These are phyloP conservation scores for Rubia peregrina DNA, from an alignment of 305 asterid species.

Conservation along the genomic window DNA sequence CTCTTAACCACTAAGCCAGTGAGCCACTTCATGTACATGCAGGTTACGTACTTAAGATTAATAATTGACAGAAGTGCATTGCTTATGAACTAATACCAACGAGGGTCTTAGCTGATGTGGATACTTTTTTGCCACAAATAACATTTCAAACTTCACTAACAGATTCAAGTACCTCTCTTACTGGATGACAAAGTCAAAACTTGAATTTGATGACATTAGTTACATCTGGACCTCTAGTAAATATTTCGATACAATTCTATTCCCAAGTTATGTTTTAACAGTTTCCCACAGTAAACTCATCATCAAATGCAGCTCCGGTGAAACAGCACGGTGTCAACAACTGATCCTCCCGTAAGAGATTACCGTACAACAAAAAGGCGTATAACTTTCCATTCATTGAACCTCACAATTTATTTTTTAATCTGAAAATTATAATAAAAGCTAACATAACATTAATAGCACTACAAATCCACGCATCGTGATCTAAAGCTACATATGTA, in stretches of 20 bases:
- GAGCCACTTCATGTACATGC: background rate
- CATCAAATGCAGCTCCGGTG: background rate
- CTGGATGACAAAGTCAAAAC: background rate
- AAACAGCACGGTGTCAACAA: background rate
- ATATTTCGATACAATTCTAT: background rate
- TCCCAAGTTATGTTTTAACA: background rate
- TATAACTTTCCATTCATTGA: background rate
- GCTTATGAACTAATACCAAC: background rate
- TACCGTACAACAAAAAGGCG: background rate
- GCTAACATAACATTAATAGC: background rate
- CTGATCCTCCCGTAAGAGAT: background rate
- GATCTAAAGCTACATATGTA: background rate
- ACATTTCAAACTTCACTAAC: background rate
- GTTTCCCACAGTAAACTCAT: background rate
- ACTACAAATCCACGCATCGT: background rate
- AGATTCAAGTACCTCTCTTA: background rate
- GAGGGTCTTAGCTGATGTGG: background rate
- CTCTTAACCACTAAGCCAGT: background rate
- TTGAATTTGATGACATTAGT: background rate
- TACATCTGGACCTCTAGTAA: background rate
- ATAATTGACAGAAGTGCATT: background rate
- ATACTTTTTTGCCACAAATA: background rate
- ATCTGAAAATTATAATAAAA: background rate
- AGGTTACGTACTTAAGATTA: background rate
- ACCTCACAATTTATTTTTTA: background rate